Base-by-base conservation (phyloP, 2,329 filamentous ascomycete genomes). In the Verticillium zaregamsianum region DNA sequence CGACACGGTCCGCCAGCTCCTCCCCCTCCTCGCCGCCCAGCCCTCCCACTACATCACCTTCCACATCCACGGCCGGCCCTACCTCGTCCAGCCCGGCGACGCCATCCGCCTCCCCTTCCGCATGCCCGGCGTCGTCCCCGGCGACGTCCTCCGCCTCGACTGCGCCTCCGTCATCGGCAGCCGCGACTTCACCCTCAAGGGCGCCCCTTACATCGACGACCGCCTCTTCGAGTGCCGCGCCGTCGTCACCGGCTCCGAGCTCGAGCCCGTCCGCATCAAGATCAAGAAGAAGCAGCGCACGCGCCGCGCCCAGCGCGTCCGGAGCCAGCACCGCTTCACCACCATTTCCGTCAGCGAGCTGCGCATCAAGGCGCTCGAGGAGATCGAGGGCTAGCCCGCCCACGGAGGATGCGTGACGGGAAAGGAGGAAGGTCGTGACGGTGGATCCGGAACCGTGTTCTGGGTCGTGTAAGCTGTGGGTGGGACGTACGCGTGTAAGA, bases 301-400 rank as follows among this genome's bases (percentile, higher is more conserved):
- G 75, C 80, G 91, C 71, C 83, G 90, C 72, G 83, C 86, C 58
- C 92, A 88, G 80, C 86, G 84, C 63, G 90, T 95, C 11, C 89
- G 84, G 79, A 97, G 92, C 81, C 97, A 99, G 84, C 92, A 96
- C 73, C 84, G 86, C 70, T 97, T 90, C 76, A 99, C 95, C 3
- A 86, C 97, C 25, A 72, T 99, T 76, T 84, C 88, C 71, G 90
- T 99, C 66, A 90, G 90, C 72, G 91, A 98, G 77, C 73, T 98
- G 65, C 89, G 85, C 72, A 82, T 96, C 62, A 80, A 81, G 66
- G 71, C 68, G 25, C 65, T 74, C 57, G 78, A 77, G 57, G 77
- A 80, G 58, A 70, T 80, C 59, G 75, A 76, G 64, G n/a, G 39
- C 58, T 31, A 17, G 20, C 25, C 14, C 33, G 9, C 14, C 14